Base-by-base conservation (phyloP, 768 basidiomycete species). In the Cubamyces sp. region DNA sequence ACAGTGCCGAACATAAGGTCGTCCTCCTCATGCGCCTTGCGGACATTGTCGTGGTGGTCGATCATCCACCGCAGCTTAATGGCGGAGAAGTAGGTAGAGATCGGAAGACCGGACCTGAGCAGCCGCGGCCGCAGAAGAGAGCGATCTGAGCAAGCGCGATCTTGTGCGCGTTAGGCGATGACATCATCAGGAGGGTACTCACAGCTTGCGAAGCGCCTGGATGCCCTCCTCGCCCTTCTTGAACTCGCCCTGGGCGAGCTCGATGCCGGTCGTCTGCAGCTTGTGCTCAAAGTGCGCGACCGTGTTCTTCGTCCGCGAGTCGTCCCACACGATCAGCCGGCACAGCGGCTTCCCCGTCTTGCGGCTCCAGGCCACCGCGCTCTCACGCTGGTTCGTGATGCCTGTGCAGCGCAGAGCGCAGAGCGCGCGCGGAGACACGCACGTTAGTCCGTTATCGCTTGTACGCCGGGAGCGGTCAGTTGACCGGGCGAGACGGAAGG, bases 31-130 rank as follows among this genome's bases (percentile, higher is more conserved):
- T 95, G 88, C 0, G 97, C 96, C 45, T 83, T 80, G 37, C 81
- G 75, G 57, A 98, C 94, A 30, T 87, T 84, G 3, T 82, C 80
- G 70, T 89, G 76, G 71, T 98, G 87, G 73, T 96, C 91, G 64
- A 96, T 86, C 91, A 99, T 94, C 96, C 96, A 99, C 47, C 91
- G 86, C 64, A 97, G 81, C 77, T 98, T 98, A 74, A 97, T 89
- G 18, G 90, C 96, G 23, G 96, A 97, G 78, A 99, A 99, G 77
- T 99, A 99, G 0, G 96, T 98, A 16, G 96, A 97, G 8, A 98
- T 81, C n/a, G 91, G 92, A 41, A 97, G 84, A 37, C 96, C 96
- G 50, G 94, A 96, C 62, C 92, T 96, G 65, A 28, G 34, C 46
- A 49, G 16, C 11, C 37, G 28, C 28, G 23, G 37, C 18, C 41